A percentile compares a stretch with the other conserved stretches of the same genome.
These are phyloP conservation scores for Syzygium aqueum DNA, from an alignment of 345 rosid species.

Conservation along the genomic window DNA sequence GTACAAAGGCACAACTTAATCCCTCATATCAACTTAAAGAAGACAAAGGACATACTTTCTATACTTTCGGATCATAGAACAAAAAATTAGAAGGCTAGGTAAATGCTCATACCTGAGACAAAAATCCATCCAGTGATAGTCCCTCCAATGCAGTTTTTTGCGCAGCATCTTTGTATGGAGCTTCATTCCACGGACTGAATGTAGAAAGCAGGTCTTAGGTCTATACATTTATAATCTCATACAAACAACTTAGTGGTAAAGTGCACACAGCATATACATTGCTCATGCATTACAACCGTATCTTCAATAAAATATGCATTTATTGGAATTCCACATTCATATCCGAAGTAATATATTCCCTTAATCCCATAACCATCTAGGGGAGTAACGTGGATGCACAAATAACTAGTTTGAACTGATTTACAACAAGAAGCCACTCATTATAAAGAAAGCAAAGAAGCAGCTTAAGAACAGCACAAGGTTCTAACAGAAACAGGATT, in stretches of 20 bases:
- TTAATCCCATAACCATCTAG: neutral
- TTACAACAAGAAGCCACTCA: neutral
- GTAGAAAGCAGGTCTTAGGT: neutral
- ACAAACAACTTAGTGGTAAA: neutral
- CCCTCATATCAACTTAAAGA: neutral
- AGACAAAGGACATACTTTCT: neutral
- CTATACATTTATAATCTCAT: neutral
- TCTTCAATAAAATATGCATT: neutral
- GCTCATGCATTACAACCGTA: neutral
- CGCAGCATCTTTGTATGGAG: conserved; percentile 63
- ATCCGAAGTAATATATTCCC: neutral
- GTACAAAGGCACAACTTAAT: neutral
- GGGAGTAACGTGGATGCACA: neutral
- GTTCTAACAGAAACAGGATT: neutral
- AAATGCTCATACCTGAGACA: conserved; percentile 55
- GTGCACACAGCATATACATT: neutral
- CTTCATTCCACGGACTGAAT: conserved; percentile 83
- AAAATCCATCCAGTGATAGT: conserved; percentile 57
- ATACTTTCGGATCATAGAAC: neutral
- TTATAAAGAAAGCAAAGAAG: neutral
- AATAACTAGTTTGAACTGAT: neutral
- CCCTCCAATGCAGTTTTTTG: conserved; percentile 66
- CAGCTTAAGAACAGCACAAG: neutral
- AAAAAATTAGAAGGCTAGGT: neutral
- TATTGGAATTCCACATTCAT: neutral